A percentile compares a stretch with the other conserved stretches of the same genome.
These are phyloP conservation scores for Colletotrichum plurivorum DNA, from an alignment of 2,329 filamentous ascomycete species.

Conservation along the genomic window DNA sequence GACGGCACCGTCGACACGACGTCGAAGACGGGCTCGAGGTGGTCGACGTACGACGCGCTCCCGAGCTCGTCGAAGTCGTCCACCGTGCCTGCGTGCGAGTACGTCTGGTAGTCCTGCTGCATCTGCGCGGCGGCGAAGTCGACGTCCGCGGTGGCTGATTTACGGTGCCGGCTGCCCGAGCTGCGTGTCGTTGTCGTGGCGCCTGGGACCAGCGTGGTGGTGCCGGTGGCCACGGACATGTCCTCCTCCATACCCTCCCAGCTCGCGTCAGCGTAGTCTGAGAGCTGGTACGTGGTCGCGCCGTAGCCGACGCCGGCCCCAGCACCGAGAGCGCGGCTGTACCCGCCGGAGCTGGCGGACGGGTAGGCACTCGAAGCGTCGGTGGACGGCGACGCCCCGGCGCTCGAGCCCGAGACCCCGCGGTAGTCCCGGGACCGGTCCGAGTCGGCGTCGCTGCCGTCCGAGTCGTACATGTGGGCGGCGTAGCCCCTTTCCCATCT, in stretches of 20 bases:
- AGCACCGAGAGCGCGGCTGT: constrained; percentile 29
- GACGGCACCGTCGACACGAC: constrained; percentile 36
- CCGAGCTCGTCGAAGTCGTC: constrained; percentile 34
- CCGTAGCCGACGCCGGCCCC: constrained; percentile 11
- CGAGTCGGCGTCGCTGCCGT: constrained; percentile 36
- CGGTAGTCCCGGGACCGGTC: constrained; percentile 35
- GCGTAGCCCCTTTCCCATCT: constrained; percentile 36
- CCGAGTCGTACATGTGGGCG: constrained; percentile 31
- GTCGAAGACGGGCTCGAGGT: constrained; percentile 36
- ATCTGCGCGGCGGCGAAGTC: constrained; percentile 27
- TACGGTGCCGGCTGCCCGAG: constrained; percentile 2
- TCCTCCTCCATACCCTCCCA: constrained; percentile 27
- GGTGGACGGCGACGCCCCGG: constrained; percentile 28
- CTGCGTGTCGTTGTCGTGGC: neutral
- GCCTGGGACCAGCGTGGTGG: neutral
- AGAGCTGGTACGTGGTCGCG: constrained; percentile 23
- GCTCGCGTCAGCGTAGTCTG: constrained; percentile 31
- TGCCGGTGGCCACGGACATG: constrained; percentile 22
- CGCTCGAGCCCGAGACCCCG: constrained; percentile 28
- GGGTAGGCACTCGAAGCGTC: constrained; percentile 37
- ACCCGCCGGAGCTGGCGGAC: constrained; percentile 17
- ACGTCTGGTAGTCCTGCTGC: constrained; percentile 25
- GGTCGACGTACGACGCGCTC: constrained; percentile 27
- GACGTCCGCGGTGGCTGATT: neutral
- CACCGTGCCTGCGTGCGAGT: constrained; percentile 19